Percentiles rank a stretch among this genome's conserved stretches.
Evolutionary conservation across 768 basidiomycete species (phyloP).

Genomic region (Lentinula sp.): DNA sequence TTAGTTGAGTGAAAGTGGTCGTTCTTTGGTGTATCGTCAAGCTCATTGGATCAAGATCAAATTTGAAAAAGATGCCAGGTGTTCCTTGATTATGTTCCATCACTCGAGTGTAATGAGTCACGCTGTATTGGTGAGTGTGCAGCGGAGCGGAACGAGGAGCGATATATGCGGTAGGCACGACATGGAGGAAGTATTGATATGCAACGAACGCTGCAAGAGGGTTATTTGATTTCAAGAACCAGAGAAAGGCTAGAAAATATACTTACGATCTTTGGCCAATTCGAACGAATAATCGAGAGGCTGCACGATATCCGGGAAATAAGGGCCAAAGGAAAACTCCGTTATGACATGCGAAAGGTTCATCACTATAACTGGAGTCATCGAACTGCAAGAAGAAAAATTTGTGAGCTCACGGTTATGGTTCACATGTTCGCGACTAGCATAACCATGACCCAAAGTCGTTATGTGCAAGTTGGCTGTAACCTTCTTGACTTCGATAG

Average conservation of each 20-base stretch:
- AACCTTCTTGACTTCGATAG: slow-evolving; percentile 79
- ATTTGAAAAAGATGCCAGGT: slow-evolving; percentile 98
- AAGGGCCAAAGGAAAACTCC: slow-evolving; percentile 95
- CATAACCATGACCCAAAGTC: slow-evolving; percentile 91
- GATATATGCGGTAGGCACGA: slow-evolving; percentile 93
- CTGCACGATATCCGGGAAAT: slow-evolving; percentile 93
- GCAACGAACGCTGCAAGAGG: slow-evolving; percentile 64
- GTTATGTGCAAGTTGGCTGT: slow-evolving; percentile 95
- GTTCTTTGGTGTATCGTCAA: slow-evolving; percentile 88
- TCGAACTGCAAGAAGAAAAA: too few species aligned
- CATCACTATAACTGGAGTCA: slow-evolving; percentile 54
- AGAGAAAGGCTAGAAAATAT: neutral
- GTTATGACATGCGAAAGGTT: slow-evolving; percentile 95
- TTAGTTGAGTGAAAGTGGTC: slow-evolving; percentile 69
- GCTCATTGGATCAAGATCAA: slow-evolving; percentile 87
- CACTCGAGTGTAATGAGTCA: slow-evolving; percentile 83
- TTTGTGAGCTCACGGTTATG: slow-evolving; percentile 59
- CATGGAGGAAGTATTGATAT: slow-evolving; percentile 92
- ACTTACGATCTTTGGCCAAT: slow-evolving; percentile 60
- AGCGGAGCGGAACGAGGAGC: slow-evolving; percentile 62
- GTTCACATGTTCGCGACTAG: slow-evolving; percentile 80
- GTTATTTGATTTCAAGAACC: neutral
- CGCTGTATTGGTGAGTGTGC: slow-evolving; percentile 84
- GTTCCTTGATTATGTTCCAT: slow-evolving; percentile 73
- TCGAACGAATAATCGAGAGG: slow-evolving; percentile 91